phyloP scores from a whole-genome alignment of 768 basidiomycete species.

The Hygrocybe punicea region DNA sequence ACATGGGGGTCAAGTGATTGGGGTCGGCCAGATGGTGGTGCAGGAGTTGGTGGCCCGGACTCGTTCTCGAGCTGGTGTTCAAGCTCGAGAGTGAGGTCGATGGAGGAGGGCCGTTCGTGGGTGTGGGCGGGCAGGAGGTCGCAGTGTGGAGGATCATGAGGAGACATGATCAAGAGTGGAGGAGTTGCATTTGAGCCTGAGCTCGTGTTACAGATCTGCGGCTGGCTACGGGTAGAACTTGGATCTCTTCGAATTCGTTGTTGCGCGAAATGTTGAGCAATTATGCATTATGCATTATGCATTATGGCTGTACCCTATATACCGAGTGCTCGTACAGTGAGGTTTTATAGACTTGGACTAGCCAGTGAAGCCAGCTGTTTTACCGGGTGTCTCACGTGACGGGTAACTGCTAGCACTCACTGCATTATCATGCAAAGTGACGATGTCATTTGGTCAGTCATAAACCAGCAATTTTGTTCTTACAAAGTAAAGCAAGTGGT shows the following conservation, averaged over 20 bases:
- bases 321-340: too few relatives aligned
- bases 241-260: too few relatives aligned
- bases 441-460: constrained; percentile 98
- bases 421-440: constrained; percentile 78
- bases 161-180: neutral
- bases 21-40: constrained; percentile 14
- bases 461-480: constrained; percentile 93
- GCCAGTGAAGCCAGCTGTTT: too few relatives aligned
- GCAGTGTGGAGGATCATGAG: neutral
- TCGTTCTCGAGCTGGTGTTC: constrained; percentile 74
- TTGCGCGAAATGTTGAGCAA: too few relatives aligned
- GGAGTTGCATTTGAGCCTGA: too few relatives aligned
- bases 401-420: too few relatives aligned
- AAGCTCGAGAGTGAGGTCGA: constrained; percentile 76
- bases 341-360: too few relatives aligned
- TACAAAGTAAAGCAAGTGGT: constrained; percentile 95
- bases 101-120: constrained; percentile 48
- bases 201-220: too few relatives aligned
- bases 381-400: too few relatives aligned
- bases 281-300: too few relatives aligned
- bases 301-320: too few relatives aligned
- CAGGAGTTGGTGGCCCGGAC: constrained; percentile 49
- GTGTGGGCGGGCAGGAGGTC: neutral
- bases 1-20: constrained; percentile 67
- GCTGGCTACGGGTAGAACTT: too few relatives aligned